phyloP scores from a whole-genome alignment of 2,329 filamentous ascomycete species.

The Pestalotiopsis sp. region DNA sequence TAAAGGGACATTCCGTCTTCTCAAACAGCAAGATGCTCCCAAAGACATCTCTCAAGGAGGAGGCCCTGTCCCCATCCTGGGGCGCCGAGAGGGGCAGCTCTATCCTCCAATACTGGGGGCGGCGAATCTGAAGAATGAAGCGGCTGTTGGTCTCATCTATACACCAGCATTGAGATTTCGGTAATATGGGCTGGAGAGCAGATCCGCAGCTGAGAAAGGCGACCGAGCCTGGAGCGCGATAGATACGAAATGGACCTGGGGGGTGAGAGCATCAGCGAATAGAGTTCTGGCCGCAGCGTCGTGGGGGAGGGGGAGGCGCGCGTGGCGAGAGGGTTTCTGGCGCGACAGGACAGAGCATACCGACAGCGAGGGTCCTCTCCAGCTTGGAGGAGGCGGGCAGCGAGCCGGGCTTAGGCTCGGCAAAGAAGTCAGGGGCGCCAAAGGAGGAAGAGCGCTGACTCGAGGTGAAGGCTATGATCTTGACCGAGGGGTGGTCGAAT shows the following conservation, averaged over 20 bases:
- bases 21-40: conserved; percentile 81
- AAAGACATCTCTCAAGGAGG: conserved; percentile 70
- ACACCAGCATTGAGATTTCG: conserved; percentile 92
- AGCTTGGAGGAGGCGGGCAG: conserved; percentile 32
- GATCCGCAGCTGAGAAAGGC: conserved; percentile 86
- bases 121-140: conserved; percentile 84
- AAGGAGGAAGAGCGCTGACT: conserved; percentile 29
- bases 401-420: conserved; percentile 35
- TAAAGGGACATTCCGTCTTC: conserved; percentile 85
- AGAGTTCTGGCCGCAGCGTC: neutral
- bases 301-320: neutral
- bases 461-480: conserved; percentile 62
- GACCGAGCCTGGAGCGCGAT: conserved; percentile 82
- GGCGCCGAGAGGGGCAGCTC: conserved; percentile 72
- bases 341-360: conserved; percentile 44
- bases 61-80: conserved; percentile 66
- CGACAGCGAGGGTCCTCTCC: conserved; percentile 70
- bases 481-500: conserved; percentile 73
- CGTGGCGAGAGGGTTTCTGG: too few relatives aligned
- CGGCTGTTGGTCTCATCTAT: conserved; percentile 79
- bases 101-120: conserved; percentile 87
- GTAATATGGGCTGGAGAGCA: conserved; percentile 83
- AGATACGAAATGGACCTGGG: conserved; percentile 76
- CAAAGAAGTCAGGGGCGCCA: conserved; percentile 35
- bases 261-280: neutral